Evolutionary conservation across 345 rosid genomes (phyloP).

Genomic region (Camelina laxa): DNA sequence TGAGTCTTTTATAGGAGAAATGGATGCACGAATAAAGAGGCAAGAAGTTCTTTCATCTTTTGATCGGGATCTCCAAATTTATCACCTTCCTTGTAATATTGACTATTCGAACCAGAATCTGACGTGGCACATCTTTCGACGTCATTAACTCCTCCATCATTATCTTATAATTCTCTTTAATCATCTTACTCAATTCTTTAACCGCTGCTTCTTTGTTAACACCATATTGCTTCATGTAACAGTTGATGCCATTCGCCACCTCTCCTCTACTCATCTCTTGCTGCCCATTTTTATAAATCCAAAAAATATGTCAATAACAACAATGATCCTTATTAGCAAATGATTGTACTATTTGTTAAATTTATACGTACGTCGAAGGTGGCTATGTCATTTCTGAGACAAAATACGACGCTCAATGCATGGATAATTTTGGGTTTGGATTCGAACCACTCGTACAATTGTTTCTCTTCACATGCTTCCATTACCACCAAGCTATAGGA

Average conservation of each 20-base stretch:
- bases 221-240: slow-evolving; percentile 11
- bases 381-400: slow-evolving; percentile 8
- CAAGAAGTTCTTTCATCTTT: not conserved
- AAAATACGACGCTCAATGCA: not conserved
- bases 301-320: no score
- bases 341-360: no score
- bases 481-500: not conserved
- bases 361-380: not conserved
- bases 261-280: slow-evolving; percentile 3
- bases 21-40: not conserved
- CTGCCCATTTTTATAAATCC: no score
- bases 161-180: not conserved
- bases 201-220: slow-evolving; percentile 2
- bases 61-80: slow-evolving; percentile 12
- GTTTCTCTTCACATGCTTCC: slow-evolving; percentile 14
- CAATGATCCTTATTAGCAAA: no score
- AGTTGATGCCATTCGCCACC: not conserved
- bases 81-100: slow-evolving; percentile 7
- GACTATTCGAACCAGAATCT: not conserved
- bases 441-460: not conserved
- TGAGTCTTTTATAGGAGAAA: no score
- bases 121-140: not conserved
- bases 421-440: slow-evolving; percentile 6
- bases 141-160: slow-evolving; percentile 10
- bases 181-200: not conserved